Evolutionary conservation across 257 asterid species (phyloP).

Genomic region (Solanum neorickii): DNA sequence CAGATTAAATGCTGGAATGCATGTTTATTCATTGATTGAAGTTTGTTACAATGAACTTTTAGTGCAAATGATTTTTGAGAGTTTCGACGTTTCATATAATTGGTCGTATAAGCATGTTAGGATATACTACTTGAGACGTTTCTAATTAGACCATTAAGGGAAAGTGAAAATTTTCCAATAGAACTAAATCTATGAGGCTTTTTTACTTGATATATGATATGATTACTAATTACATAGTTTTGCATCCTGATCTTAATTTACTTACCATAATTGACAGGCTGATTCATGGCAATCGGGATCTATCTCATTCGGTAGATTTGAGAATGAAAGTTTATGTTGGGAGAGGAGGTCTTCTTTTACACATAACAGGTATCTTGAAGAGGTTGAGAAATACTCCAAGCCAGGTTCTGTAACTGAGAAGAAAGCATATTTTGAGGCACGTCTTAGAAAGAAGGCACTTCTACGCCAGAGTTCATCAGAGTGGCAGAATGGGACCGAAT

Average conservation of each 20-base stretch:
- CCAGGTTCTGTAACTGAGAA: conserved; percentile 82
- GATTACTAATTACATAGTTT: not conserved
- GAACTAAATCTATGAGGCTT: not conserved
- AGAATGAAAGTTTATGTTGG: conserved; percentile 71
- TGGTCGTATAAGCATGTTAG: not conserved
- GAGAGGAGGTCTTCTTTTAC: conserved; percentile 82
- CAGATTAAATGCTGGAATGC: not conserved
- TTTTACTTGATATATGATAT: not conserved
- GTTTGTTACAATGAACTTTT: not conserved
- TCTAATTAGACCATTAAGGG: not conserved
- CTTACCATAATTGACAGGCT: conserved; percentile 32
- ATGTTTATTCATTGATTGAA: not conserved
- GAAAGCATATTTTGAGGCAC: conserved; percentile 87
- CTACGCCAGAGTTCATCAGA: conserved; percentile 27
- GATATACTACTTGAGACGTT: not conserved
- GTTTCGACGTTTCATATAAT: not conserved
- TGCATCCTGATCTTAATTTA: not conserved
- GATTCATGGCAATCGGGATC: conserved; percentile 62
- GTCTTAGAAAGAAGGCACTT: conserved; percentile 45
- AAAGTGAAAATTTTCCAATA: not conserved
- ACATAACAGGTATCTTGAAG: conserved; percentile 79
- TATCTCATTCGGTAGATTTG: conserved; percentile 76
- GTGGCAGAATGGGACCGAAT: conserved; percentile 18
- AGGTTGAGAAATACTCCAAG: conserved; percentile 69
- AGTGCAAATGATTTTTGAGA: not conserved